Evolutionary conservation across 2,329 filamentous ascomycete species (phyloP).

Genomic region (Clonostachys solani): DNA sequence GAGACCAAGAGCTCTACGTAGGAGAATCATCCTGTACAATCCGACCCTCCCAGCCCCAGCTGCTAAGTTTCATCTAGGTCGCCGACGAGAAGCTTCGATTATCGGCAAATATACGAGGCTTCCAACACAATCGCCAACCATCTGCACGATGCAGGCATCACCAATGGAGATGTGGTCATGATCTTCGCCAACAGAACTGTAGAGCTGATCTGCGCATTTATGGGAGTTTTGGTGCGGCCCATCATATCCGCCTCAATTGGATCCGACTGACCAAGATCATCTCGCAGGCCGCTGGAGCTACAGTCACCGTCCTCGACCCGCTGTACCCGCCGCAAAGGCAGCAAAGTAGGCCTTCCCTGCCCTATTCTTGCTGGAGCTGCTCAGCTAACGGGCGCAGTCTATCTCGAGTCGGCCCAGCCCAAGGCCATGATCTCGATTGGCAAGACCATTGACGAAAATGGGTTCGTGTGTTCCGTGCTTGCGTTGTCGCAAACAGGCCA

Average conservation of each 20-base stretch:
- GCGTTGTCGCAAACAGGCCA: too few species aligned
- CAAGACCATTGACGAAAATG: constrained; percentile 50
- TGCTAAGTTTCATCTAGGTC: constrained; percentile 17
- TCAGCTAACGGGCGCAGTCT: constrained; percentile 33
- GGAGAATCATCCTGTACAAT: background rate
- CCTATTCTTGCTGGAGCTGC: background rate
- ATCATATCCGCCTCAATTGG: background rate
- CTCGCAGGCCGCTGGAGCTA: constrained; percentile 49
- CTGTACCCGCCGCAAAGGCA: constrained; percentile 20
- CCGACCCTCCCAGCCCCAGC: background rate
- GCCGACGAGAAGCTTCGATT: constrained; percentile 69
- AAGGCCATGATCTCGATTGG: constrained; percentile 63
- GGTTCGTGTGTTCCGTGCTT: background rate
- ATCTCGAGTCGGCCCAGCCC: constrained; percentile 75
- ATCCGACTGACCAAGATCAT: background rate
- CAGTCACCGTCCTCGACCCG: constrained; percentile 69
- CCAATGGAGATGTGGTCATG: constrained; percentile 87
- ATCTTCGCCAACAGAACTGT: constrained; percentile 83
- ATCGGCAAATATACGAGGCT: constrained; percentile 80
- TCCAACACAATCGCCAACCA: constrained; percentile 79
- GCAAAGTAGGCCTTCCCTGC: constrained; percentile 6
- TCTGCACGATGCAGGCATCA: constrained; percentile 67
- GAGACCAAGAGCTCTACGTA: constrained; percentile 37
- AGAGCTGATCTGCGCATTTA: constrained; percentile 61
- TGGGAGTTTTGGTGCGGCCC: constrained; percentile 57